A percentile compares a stretch with the other conserved stretches of the same genome.
phyloP scores from a whole-genome alignment of 495 filamentous ascomycete genomes.

The Podospora bellae-mahoneyi region DNA sequence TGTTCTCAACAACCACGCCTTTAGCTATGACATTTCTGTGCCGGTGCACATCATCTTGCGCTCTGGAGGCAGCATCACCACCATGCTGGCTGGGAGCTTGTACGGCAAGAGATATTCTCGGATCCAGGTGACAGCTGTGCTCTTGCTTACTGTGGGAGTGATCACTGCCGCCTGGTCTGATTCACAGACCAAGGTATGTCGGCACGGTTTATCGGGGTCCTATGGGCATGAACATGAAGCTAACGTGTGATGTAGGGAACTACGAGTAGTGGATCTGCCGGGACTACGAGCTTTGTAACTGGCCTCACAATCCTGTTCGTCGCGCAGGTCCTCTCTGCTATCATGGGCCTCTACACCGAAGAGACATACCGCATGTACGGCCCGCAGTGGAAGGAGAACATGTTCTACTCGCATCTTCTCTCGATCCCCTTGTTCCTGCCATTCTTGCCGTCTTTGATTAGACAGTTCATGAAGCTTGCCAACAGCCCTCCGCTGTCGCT shows the following conservation, averaged over 20 bases:
- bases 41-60: conserved; percentile 96
- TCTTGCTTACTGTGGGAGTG: conserved; percentile 80
- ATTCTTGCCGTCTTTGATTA: conserved; percentile 49
- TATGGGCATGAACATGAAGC: conserved; percentile 23
- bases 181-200: conserved; percentile 69
- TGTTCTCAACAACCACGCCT: conserved; percentile 94
- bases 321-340: conserved; percentile 85
- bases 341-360: conserved; percentile 94
- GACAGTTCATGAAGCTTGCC: conserved; percentile 51
- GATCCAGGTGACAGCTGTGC: conserved; percentile 74
- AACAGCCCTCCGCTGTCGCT: conserved; percentile 47
- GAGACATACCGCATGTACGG: conserved; percentile 81
- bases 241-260: conserved; percentile 29
- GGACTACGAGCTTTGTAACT: conserved; percentile 52
- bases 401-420: conserved; percentile 87
- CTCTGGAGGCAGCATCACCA: conserved; percentile 91
- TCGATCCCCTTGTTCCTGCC: conserved; percentile 66
- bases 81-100: conserved; percentile 81
- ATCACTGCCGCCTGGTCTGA: conserved; percentile 84
- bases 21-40: conserved; percentile 93
- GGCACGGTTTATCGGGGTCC: neutral
- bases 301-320: conserved; percentile 82
- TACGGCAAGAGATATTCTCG: conserved; percentile 78
- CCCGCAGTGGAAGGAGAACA: conserved; percentile 89
- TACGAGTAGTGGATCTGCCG: conserved; percentile 28